Base-by-base conservation (phyloP, 805 yeast genomes). In the Helenozyma baotianmanensis region DNA sequence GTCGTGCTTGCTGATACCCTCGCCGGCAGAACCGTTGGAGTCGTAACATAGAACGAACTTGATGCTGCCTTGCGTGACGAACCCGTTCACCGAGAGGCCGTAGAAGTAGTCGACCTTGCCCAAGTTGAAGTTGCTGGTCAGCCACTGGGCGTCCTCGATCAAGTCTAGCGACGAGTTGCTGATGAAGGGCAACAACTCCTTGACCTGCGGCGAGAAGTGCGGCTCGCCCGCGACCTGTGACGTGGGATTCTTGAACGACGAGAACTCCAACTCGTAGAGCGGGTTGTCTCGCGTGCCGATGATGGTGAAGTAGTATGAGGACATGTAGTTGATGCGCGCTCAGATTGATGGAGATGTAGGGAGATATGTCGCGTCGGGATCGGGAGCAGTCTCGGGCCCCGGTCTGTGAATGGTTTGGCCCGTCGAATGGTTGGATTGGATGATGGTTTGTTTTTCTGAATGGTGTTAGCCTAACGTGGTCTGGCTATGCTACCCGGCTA, bases 91-190 rank as follows among this genome's bases (percentile, higher is more conserved):
- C 29, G 71, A 64, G 44, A 79, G 76, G 4, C 92, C 94, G 55
- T 89, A 86, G 56, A 87, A 90, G 23, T 80, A 78, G 59, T 92
- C 98, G 13, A 90, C 75, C 27, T 75, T 75, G 28, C 90, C 89
- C 41, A 88, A 62, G 50, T 83, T 81, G 42, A 82, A 67, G 27
- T 72, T 67, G 42, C 69, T 76, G 8, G 75, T 68, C 29, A 76
- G 73, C 90, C 95, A 88, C 53, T 88, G 97, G 2, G 78, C 60
- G 48, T 89, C 96, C 43, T 92, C 96, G 0, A 92, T 78, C n/a
- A 92, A 70, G 56, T 92, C 98, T 23, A 92, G 60, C 2, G 97
- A 78, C 1, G 96, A 76, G 52, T 92, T 95, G 22, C 89, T 73
- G 18, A 92, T 79, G 50, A 88, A 90, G 14, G 96, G 97, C 45